These are phyloP conservation scores for Fusarium mangiferae DNA, from an alignment of 2,329 filamentous ascomycete genomes.

Conservation along the genomic window DNA sequence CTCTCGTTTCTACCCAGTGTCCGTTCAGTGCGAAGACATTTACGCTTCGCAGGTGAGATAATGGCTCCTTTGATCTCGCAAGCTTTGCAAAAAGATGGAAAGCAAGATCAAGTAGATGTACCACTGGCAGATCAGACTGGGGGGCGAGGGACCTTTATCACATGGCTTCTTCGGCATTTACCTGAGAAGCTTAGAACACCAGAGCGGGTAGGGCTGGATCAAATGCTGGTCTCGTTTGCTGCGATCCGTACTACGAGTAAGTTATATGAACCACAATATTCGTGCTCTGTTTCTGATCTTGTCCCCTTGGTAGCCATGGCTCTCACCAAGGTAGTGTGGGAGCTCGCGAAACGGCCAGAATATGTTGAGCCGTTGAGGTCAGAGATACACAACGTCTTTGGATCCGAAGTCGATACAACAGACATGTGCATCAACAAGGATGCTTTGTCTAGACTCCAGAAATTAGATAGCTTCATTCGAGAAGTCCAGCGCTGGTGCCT, in stretches of 20 bases:
- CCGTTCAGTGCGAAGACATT: neutral
- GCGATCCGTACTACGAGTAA: neutral
- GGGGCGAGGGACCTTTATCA: fast-evolving
- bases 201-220: neutral
- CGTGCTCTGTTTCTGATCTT: no score
- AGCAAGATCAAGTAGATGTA: no score
- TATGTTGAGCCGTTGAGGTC: neutral
- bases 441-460: fast-evolving
- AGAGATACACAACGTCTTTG: neutral
- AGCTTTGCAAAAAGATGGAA: fast-evolving
- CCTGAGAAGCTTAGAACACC: neutral
- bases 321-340: neutral
- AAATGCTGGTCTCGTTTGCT: neutral
- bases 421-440: neutral
- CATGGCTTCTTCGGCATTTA: neutral
- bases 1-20: neutral
- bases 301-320: fast-evolving
- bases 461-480: neutral
- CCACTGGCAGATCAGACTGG: fast-evolving
- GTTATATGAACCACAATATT: no score
- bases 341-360: neutral
- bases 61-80: neutral
- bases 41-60: neutral
- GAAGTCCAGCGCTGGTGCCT: neutral
- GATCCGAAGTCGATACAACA: fast-evolving